A percentile compares a stretch with the other conserved stretches of the same genome.
Evolutionary conservation across 768 basidiomycete genomes (phyloP).

Genomic region (Xerocomellus intermedius): DNA sequence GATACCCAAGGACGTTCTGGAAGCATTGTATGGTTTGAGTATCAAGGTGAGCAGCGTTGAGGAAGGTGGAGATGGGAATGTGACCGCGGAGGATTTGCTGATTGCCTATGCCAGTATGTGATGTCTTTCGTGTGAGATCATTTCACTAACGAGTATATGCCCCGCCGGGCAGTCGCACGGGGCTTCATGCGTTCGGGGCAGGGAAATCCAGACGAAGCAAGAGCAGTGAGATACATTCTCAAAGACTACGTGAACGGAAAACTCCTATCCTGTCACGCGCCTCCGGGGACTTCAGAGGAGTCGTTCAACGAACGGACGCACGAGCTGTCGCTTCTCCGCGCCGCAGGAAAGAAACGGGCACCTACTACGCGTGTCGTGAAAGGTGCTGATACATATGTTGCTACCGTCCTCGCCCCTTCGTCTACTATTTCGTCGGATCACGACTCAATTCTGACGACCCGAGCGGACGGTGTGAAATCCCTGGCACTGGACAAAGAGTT

Average conservation of each 20-base stretch:
- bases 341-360: constrained; percentile 81
- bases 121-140: neutral
- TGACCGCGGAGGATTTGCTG: constrained; percentile 78
- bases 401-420: constrained; percentile 9
- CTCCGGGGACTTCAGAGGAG: constrained; percentile 65
- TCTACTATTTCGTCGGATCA: constrained; percentile 10
- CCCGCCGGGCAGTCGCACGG: constrained; percentile 67
- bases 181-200: constrained; percentile 92
- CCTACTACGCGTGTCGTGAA: constrained; percentile 85
- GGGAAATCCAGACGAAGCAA: constrained; percentile 96
- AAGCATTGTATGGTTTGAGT: constrained; percentile 83
- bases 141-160: constrained; percentile 16
- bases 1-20: constrained; percentile 80
- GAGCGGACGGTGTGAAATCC: constrained; percentile 49
- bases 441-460: constrained; percentile 26
- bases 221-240: constrained; percentile 85
- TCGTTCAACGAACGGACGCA: constrained; percentile 76
- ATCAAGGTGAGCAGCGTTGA: constrained; percentile 64
- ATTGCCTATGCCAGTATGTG: constrained; percentile 89
- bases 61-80: constrained; percentile 80
- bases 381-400: constrained; percentile 79
- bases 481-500: constrained; percentile 77
- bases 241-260: constrained; percentile 98
- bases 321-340: constrained; percentile 54
- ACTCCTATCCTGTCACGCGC: constrained; percentile 85